Base-by-base conservation (phyloP, 2,329 filamentous ascomycete genomes). In the Stachybotrys echinatus region DNA sequence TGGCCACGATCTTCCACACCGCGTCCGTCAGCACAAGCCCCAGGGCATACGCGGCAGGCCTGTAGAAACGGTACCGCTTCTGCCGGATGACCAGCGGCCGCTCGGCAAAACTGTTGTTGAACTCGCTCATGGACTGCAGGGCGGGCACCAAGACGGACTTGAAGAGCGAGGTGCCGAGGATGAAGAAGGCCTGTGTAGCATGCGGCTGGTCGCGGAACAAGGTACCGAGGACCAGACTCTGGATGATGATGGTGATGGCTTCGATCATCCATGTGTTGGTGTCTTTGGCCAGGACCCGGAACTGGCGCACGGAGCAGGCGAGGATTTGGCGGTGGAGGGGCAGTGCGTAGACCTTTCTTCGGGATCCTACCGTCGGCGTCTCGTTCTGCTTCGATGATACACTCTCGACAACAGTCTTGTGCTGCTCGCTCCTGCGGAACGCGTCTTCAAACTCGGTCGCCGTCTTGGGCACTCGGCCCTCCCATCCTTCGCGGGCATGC, bases 301-400 rank as follows among this genome's bases (percentile, higher is more conserved):
- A 83, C 65, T 92, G 87, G 42, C 88, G 80, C 54, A 81, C 74
- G 0, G 84, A 85, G 70, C 84, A 71, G n/a, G 81, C 81, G 23
- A 78, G 62, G 2, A 91, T 83, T 67, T 92, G 1, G 83, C 82
- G 59, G 83, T 79, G n/a, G 72, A 72, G 55, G 76, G 78, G 50
- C 80, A 71, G 1, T 75, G 84, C 27, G 44, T 47, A 42, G 31
- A 47, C 48, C 22, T 52, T 43, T 10, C 27, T 48, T 12, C 48
- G 48, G 6, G 12, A 17, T 6, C 40, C 12, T 77, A 3, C 5
- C 10, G 2, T 68, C 66, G 5, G 74, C 62, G 18, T 72, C 58
- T 47, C 74, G 47, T 48, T 69, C 62, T 49, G 68, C 66, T 50
- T 73, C 70, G 21, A 71, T 65, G 18, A 88, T 74, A 34, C 10